phyloP scores from a whole-genome alignment of 2,329 filamentous ascomycete species.

The Aspergillus chevalieri region DNA sequence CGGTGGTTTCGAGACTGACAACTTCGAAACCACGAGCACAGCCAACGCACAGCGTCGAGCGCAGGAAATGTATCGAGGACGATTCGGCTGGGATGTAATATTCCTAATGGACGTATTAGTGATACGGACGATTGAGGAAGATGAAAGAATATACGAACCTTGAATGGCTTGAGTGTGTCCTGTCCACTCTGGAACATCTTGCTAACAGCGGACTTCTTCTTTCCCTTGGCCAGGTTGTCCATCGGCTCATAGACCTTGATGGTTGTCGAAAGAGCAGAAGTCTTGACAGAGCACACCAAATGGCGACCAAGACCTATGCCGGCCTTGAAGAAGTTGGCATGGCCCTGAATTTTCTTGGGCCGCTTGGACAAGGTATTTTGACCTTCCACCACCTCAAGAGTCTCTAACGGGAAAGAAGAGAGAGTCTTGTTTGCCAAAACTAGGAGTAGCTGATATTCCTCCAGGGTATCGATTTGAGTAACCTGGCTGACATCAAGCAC shows the following conservation, averaged over 20 bases:
- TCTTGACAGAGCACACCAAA: slow-evolving; percentile 94
- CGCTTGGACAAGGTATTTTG: slow-evolving; percentile 70
- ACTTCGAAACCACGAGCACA: slow-evolving; percentile 96
- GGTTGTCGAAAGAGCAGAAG: slow-evolving; percentile 82
- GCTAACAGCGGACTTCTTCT: slow-evolving; percentile 90
- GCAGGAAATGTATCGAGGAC: slow-evolving; percentile 96
- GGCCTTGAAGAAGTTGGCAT: slow-evolving; percentile 97
- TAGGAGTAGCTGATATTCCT: slow-evolving; percentile 87
- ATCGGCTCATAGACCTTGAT: slow-evolving; percentile 99
- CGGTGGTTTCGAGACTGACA: slow-evolving; percentile 91
- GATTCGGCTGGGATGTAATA: slow-evolving; percentile 98
- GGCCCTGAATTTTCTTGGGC: slow-evolving; percentile 91
- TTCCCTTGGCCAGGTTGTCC: slow-evolving; percentile 85
- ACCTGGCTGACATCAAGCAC: slow-evolving; percentile 83
- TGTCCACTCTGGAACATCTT: slow-evolving; percentile 94
- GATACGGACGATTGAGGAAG: slow-evolving; percentile 1
- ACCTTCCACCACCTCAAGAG: slow-evolving; percentile 73
- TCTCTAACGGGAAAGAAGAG: slow-evolving; percentile 80
- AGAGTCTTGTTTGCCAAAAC: slow-evolving; percentile 91
- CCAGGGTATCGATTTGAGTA: slow-evolving; percentile 90
- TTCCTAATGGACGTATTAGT: slow-evolving; percentile 50
- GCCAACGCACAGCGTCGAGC: slow-evolving; percentile 92
- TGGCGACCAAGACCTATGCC: slow-evolving; percentile 92
- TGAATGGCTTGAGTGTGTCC: slow-evolving; percentile 92
- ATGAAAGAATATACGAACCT: slow-evolving; percentile 43